Evolutionary conservation across 179 eudicot genomes (phyloP).

Genomic region (Silene noctiflora): DNA sequence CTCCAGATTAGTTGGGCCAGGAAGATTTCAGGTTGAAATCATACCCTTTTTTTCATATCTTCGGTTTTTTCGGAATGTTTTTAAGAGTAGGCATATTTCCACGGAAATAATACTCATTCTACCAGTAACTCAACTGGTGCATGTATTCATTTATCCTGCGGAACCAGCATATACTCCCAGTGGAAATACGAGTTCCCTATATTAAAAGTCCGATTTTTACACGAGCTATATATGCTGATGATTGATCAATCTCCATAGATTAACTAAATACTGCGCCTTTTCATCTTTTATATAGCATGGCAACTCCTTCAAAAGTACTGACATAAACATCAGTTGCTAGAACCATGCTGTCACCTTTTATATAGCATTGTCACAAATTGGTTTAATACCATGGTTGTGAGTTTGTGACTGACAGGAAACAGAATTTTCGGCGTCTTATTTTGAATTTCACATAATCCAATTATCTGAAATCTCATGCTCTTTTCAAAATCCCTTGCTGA

Average conservation of each 20-base stretch:
- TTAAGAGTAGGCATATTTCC: not conserved
- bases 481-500: no score
- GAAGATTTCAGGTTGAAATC: constrained; percentile 19
- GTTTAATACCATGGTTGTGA: no score
- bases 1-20: constrained; percentile 1
- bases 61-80: not conserved
- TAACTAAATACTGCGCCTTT: no score
- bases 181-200: no score
- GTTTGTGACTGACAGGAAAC: no score
- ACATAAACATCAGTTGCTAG: not conserved
- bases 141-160: no score
- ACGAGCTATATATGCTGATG: no score
- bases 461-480: no score
- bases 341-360: not conserved
- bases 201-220: not conserved
- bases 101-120: not conserved
- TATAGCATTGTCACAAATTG: not conserved
- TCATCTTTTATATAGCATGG: not conserved
- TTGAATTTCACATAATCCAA: not conserved
- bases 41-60: constrained; percentile 24
- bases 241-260: not conserved
- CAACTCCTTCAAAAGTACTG: not conserved
- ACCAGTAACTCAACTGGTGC: not conserved
- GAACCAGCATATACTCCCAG: no score
- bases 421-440: not conserved